Conservation (phyloP, 345 rosid genomes). For the Gossypium herbaceum region DNA sequence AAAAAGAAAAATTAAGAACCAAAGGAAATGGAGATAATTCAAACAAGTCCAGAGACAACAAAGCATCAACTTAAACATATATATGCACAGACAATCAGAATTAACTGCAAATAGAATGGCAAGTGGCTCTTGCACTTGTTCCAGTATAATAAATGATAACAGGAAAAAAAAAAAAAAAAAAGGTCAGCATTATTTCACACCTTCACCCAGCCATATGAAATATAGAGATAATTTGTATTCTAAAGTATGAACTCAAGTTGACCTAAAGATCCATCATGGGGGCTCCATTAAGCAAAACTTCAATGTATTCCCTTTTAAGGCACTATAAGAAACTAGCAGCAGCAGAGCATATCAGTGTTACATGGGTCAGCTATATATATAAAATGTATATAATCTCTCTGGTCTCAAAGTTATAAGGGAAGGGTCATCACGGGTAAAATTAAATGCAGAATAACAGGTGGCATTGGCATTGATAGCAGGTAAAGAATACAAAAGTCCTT, state of each 20-base stretch:
- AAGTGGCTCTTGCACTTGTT: not conserved
- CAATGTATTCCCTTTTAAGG: not conserved
- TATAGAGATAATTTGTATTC: not conserved
- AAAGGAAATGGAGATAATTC: not conserved
- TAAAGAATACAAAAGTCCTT: not conserved
- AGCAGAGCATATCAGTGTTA: not conserved
- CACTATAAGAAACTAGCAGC: not conserved
- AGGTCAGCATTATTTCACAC: conserved; percentile 1
- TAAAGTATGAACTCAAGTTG: conserved; percentile 5
- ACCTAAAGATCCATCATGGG: not conserved
- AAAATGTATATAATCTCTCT: not conserved
- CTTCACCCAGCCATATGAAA: not conserved
- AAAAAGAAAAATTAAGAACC: not conserved
- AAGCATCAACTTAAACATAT: not conserved
- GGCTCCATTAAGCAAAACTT: not conserved
- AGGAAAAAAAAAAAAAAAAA: not conserved
- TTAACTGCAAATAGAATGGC: not conserved
- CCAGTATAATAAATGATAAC: not conserved
- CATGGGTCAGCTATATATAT: not conserved
- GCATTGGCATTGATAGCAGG: not conserved
- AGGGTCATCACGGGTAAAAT: not conserved
- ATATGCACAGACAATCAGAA: not conserved
- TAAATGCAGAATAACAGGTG: not conserved
- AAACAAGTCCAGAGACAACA: not conserved
- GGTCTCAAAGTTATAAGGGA: not conserved